Conservation (phyloP, 371 early-diverging fungal species). For the Homolaphlyctis polyrhiza region DNA sequence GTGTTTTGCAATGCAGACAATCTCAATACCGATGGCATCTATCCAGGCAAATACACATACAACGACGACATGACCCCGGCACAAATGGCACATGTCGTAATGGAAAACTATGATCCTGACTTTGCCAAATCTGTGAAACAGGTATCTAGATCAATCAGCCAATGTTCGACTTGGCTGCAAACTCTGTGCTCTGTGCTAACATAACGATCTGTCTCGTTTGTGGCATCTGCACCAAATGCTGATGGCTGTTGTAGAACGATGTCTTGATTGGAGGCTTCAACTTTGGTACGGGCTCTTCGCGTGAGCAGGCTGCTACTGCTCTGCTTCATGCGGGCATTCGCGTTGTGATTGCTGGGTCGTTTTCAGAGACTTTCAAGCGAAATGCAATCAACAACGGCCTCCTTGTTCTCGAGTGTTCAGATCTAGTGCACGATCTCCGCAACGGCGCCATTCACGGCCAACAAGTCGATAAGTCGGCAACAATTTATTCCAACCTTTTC, state of each 20-base stretch:
- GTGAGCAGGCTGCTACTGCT: constrained; percentile 96
- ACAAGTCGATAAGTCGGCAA: too few species aligned
- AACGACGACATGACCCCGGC: constrained; percentile 84
- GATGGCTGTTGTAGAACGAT: constrained; percentile 46
- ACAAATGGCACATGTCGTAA: constrained; percentile 86
- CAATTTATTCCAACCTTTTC: too few species aligned
- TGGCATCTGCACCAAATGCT: not conserved
- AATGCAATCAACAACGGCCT: constrained; percentile 96
- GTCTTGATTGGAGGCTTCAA: constrained; percentile 88
- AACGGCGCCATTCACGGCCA: not conserved
- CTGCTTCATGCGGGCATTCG: constrained; percentile 79
- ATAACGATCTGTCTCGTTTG: not conserved
- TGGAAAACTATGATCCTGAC: constrained; percentile 94
- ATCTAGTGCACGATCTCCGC: constrained; percentile 68
- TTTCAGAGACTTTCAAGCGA: constrained; percentile 93
- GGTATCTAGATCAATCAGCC: constrained; percentile 17
- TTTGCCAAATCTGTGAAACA: constrained; percentile 53
- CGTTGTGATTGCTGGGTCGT: constrained; percentile 81
- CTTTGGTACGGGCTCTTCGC: constrained; percentile 94
- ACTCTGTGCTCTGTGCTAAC: too few species aligned
- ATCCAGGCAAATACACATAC: constrained; percentile 94
- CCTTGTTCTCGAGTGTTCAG: constrained; percentile 79
- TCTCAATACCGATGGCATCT: constrained; percentile 95
- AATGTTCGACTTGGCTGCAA: not conserved
- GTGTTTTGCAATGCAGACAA: constrained; percentile 86